Percentiles rank a stretch among this genome's conserved stretches.
phyloP scores from a whole-genome alignment of 1,284 basidiomycete species.

The Rhodotorula sp. region DNA sequence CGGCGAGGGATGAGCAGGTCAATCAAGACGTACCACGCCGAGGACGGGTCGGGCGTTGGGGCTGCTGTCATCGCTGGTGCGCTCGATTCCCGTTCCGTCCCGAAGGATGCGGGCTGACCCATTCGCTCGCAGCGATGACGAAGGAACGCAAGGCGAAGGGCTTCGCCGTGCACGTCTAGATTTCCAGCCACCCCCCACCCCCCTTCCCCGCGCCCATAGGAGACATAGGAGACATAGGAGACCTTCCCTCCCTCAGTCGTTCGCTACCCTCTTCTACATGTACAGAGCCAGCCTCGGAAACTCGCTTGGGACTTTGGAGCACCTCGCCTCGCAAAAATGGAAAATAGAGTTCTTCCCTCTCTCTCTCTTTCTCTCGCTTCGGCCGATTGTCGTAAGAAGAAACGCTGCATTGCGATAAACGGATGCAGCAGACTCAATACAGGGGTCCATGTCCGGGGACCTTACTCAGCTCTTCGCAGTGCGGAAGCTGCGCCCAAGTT shows the following conservation, averaged over 20 bases:
- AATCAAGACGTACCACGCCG: slow-evolving; percentile 84
- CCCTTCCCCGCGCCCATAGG: not conserved
- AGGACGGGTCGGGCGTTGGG: slow-evolving; percentile 94
- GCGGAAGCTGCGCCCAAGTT: slow-evolving; percentile 60
- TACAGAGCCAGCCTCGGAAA: too few relatives aligned
- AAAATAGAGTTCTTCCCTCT: too few relatives aligned
- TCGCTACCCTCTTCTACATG: too few relatives aligned
- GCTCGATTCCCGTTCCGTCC: slow-evolving; percentile 45
- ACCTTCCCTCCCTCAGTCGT: not conserved
- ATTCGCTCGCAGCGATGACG: slow-evolving; percentile 58
- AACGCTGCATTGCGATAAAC: not conserved
- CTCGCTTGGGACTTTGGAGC: too few relatives aligned
- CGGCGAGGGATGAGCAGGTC: slow-evolving; percentile 52
- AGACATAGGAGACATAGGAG: too few relatives aligned
- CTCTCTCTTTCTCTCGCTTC: too few relatives aligned
- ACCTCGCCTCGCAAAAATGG: too few relatives aligned
- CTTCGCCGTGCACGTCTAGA: slow-evolving; percentile 48
- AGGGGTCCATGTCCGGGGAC: slow-evolving; percentile 32
- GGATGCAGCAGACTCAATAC: not conserved
- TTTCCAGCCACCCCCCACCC: not conserved
- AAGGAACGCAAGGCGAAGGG: slow-evolving; percentile 60
- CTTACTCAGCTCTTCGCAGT: slow-evolving; percentile 69
- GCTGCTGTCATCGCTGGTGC: slow-evolving; percentile 88
- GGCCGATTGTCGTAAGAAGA: not conserved
- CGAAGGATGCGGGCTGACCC: slow-evolving; percentile 3